Percentiles rank a stretch among this genome's conserved stretches.
phyloP scores from a whole-genome alignment of 306 rosid genomes.

The Fragaria vesca region DNA sequence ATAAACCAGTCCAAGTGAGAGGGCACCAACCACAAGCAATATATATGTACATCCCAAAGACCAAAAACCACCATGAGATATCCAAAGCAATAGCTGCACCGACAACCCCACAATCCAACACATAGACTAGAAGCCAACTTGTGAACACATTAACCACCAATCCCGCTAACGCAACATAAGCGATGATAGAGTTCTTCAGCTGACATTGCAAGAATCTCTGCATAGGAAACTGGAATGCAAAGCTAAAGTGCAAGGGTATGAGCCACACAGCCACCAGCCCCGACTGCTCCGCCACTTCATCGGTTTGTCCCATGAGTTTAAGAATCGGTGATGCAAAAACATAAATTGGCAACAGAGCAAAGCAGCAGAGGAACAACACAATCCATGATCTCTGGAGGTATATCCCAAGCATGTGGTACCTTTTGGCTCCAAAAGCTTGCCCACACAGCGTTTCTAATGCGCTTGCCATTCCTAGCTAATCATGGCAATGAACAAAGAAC shows the following conservation, averaged over 20 bases:
- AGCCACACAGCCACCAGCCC: slow-evolving; percentile 62
- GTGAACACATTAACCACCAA: slow-evolving; percentile 36
- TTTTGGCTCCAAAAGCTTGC: slow-evolving; percentile 71
- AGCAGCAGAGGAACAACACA: slow-evolving; percentile 49
- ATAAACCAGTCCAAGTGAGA: slow-evolving; percentile 63
- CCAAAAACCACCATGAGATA: slow-evolving; percentile 67
- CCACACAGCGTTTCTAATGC: slow-evolving; percentile 83
- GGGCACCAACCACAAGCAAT: slow-evolving; percentile 61
- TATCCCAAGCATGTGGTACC: slow-evolving; percentile 56
- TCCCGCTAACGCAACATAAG: slow-evolving; percentile 49
- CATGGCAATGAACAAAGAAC: neutral
- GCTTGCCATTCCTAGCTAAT: slow-evolving; percentile 78
- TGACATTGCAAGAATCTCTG: slow-evolving; percentile 75
- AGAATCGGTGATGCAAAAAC: slow-evolving; percentile 51
- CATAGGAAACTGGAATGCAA: slow-evolving; percentile 71
- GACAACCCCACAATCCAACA: slow-evolving; percentile 48
- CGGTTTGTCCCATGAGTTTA: slow-evolving; percentile 52
- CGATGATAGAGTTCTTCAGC: slow-evolving; percentile 49
- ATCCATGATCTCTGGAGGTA: slow-evolving; percentile 74
- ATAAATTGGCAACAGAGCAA: slow-evolving; percentile 51
- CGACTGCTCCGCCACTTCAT: slow-evolving; percentile 57
- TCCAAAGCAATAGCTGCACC: slow-evolving; percentile 72
- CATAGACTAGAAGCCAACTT: slow-evolving; percentile 50
- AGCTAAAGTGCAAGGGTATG: slow-evolving; percentile 77
- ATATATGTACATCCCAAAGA: slow-evolving; percentile 44